phyloP scores from a whole-genome alignment of 1,139 yeast species.

The Petasospora fabianii region DNA sequence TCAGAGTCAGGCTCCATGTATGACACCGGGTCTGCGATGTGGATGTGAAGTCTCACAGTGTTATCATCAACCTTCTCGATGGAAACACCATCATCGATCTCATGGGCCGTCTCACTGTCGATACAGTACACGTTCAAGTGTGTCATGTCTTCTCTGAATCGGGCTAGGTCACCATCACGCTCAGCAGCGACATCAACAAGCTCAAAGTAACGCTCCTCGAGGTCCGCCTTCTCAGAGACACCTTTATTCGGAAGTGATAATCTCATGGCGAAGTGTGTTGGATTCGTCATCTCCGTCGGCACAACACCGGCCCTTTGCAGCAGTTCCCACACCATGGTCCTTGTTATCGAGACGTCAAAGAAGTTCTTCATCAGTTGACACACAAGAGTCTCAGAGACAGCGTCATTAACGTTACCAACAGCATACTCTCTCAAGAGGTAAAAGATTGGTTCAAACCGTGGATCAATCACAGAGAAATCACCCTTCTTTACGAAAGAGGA shows the following conservation, averaged over 20 bases:
- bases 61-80: conserved; percentile 38
- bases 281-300: conserved; percentile 36
- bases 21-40: conserved; percentile 87
- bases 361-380: conserved; percentile 28
- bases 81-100: conserved; percentile 91
- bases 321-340: conserved; percentile 45
- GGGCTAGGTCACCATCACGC: conserved; percentile 32
- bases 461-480: not conserved
- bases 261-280: conserved; percentile 44
- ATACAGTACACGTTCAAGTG: conserved; percentile 72
- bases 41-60: conserved; percentile 53
- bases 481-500: conserved; percentile 25
- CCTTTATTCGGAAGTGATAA: conserved; percentile 40
- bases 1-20: conserved; percentile 44
- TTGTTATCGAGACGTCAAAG: conserved; percentile 23
- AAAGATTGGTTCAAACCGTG: conserved; percentile 34
- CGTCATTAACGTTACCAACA: conserved; percentile 44
- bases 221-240: conserved; percentile 37
- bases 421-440: conserved; percentile 46
- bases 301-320: conserved; percentile 32
- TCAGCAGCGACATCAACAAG: conserved; percentile 23
- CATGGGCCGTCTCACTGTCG: conserved; percentile 78
- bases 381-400: conserved; percentile 38
- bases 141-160: conserved; percentile 35
- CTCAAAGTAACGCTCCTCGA: conserved; percentile 42